Conservation (phyloP, 2,329 filamentous ascomycete species). For the Fusarium penzigii region DNA sequence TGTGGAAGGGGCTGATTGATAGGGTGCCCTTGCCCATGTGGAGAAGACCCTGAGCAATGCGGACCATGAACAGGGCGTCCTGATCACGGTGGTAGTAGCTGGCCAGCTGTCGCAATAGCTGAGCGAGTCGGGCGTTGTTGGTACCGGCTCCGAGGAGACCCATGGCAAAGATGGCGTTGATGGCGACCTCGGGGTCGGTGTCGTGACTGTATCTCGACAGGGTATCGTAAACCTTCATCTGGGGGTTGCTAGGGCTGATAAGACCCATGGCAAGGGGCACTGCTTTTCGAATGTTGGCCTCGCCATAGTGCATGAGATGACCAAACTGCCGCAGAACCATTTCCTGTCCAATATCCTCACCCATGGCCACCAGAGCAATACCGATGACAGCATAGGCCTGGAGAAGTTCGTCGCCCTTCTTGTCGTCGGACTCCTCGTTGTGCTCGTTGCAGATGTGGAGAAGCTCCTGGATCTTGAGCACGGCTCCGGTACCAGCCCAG, state of each 20-base stretch:
- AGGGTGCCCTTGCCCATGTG: conserved; percentile 99
- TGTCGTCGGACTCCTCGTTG: conserved; percentile 90
- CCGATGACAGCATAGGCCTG: conserved; percentile 96
- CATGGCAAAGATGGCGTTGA: conserved; percentile 99
- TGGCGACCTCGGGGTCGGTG: conserved; percentile 95
- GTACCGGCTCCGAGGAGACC: conserved; percentile 94
- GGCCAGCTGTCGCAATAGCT: conserved; percentile 89
- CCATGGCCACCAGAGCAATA: conserved; percentile 93
- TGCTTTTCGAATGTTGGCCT: conserved; percentile 93
- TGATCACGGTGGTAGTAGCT: conserved; percentile 98
- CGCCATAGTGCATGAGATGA: conserved; percentile 98
- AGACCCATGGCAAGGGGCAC: conserved; percentile 96
- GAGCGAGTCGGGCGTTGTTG: conserved; percentile 95
- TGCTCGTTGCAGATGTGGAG: conserved; percentile 98
- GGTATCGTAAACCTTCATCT: conserved; percentile 99
- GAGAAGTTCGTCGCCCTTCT: conserved; percentile 91
- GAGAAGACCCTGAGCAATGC: conserved; percentile 93
- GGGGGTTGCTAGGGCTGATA: conserved; percentile 95
- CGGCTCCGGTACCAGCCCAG: conserved; percentile 95
- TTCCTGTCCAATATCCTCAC: conserved; percentile 96
- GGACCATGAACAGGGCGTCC: conserved; percentile 97
- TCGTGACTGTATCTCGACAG: conserved; percentile 97
- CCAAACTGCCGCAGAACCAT: conserved; percentile 98
- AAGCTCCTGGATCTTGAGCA: conserved; percentile 95
- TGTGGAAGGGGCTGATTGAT: conserved; percentile 98